Evolutionary conservation across 1,284 basidiomycete species (phyloP).

Genomic region (Malassezia brasiliensis): DNA sequence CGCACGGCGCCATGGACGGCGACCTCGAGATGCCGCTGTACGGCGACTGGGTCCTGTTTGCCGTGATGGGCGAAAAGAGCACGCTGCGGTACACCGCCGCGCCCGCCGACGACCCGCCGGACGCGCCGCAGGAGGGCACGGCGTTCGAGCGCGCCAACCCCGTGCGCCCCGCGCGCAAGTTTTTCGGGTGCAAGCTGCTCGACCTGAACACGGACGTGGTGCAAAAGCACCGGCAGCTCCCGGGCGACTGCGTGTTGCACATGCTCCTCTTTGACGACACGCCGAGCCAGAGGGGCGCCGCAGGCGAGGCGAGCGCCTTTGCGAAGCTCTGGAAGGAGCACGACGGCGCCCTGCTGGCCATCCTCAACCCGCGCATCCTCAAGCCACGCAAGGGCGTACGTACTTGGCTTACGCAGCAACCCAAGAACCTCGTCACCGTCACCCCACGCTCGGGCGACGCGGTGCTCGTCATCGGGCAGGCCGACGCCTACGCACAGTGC

Average conservation of each 20-base stretch:
- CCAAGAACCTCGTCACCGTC: slow-evolving; percentile 67
- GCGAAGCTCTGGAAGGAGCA: slow-evolving; percentile 72
- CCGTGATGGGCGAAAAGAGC: slow-evolving; percentile 74
- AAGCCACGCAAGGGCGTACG: background rate
- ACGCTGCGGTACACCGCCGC: slow-evolving; percentile 57
- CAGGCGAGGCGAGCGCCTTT: slow-evolving; percentile 88
- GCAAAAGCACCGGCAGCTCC: slow-evolving; percentile 1
- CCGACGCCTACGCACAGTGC: slow-evolving; percentile 75
- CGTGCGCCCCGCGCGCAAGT: slow-evolving; percentile 59
- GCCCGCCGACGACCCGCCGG: background rate
- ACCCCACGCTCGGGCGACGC: slow-evolving; percentile 72
- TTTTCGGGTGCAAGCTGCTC: slow-evolving; percentile 73
- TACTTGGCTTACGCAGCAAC: slow-evolving; percentile 3
- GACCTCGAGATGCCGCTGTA: slow-evolving; percentile 81
- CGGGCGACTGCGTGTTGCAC: slow-evolving; percentile 66
- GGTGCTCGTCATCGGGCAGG: slow-evolving; percentile 73
- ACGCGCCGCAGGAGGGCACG: background rate
- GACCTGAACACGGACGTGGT: slow-evolving; percentile 53
- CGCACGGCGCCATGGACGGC: slow-evolving; percentile 16
- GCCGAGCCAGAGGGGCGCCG: slow-evolving; percentile 51
- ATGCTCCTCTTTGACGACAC: slow-evolving; percentile 83
- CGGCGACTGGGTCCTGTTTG: slow-evolving; percentile 83
- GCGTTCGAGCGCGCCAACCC: slow-evolving; percentile 1
- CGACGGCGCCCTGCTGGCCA: slow-evolving; percentile 77
- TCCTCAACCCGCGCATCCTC: slow-evolving; percentile 77